Evolutionary conservation across 2,329 filamentous ascomycete species (phyloP).

Genomic region (Teratosphaeria epicoccoides): DNA sequence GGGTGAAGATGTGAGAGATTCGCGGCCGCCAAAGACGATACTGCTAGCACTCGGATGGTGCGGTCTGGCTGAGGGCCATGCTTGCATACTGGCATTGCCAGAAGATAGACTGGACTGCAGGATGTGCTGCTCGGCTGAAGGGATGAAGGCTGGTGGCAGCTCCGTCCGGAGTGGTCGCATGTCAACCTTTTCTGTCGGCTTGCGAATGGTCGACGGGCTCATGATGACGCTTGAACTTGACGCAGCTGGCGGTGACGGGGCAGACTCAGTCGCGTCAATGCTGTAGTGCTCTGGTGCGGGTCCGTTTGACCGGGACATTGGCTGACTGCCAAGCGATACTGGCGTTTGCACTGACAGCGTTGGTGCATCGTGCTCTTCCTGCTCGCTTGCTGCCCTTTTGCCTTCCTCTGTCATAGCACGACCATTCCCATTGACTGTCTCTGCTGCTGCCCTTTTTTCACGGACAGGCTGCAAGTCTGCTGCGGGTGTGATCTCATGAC

Average conservation of each 20-base stretch:
- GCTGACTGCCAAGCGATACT: slow-evolving; percentile 9
- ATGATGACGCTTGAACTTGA: background rate
- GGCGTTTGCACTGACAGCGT: slow-evolving; percentile 3
- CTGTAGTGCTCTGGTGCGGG: slow-evolving; percentile 6
- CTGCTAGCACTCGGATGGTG: slow-evolving; percentile 17
- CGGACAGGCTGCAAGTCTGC: background rate
- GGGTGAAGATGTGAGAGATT: slow-evolving; percentile 29
- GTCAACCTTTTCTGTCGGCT: slow-evolving; percentile 14
- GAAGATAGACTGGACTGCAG: slow-evolving; percentile 15
- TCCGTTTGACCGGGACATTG: slow-evolving; percentile 10
- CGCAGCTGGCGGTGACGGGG: background rate
- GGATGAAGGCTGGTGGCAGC: slow-evolving; percentile 23
- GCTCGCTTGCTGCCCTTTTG: background rate
- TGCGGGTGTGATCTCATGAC: slow-evolving; percentile 3
- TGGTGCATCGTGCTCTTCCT: background rate
- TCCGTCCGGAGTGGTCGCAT: slow-evolving; percentile 20
- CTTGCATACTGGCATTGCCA: slow-evolving; percentile 3
- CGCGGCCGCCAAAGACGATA: slow-evolving; percentile 31
- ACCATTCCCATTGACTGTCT: background rate
- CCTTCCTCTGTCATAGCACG: background rate
- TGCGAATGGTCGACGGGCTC: slow-evolving; percentile 10
- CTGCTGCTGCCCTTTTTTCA: background rate
- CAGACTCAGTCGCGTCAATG: background rate
- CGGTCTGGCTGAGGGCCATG: slow-evolving; percentile 9
- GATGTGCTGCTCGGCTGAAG: slow-evolving; percentile 16